Evolutionary conservation across 2,329 filamentous ascomycete genomes (phyloP), one percentile per base, ranked within the genome.

Genomic region (Sclerotinia minor): DNA sequence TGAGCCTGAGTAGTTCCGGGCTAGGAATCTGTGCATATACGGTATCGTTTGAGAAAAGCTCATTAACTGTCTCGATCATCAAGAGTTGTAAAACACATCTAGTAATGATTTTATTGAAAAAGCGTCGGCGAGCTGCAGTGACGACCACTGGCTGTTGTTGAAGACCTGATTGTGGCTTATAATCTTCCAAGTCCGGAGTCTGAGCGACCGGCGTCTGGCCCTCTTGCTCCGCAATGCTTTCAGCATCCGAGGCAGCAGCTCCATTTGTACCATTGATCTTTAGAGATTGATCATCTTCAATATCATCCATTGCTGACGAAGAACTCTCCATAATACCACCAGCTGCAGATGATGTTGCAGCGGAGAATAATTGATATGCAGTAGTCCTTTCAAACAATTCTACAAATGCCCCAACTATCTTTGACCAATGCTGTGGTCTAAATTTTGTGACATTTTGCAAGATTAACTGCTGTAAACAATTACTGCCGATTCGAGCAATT

Each of bases 21-120:
- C 93, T 97, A 0, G 95, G 96, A 50, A 99, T 99, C 77, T 96
- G 89, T 7, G 89, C 85, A 77, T 99, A 99, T 21, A 99, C 96
- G 1, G 91, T 87, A 77, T 98, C 94, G 79, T 98, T 99, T 73
- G 93, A 96, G 82, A 99, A 99, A 60, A 99, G 87, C 79, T 99
- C 96, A 76, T 96, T 96, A 53, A 99, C 96, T 0, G 96, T 99
- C 79, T 99, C 96, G 74, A 99, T 99, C 93, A 99, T 99, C 71
- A 99, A 87, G 2, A 99, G 86, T 79, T 99, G 96, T 11, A 99
- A 83, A 5, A 99, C 96, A 77, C 95, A 99, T 73, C 96, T 94
- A 19, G 94, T 97, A 79, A 99, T 99, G 79, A 99, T 99, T 73
- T 94, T 92, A 81, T 99, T 99, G 84, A 99, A 99, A 82, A 97